A percentile compares a stretch with the other conserved stretches of the same genome.
phyloP scores from a whole-genome alignment of 2,329 filamentous ascomycete species.

The Cercospora nicotianae region DNA sequence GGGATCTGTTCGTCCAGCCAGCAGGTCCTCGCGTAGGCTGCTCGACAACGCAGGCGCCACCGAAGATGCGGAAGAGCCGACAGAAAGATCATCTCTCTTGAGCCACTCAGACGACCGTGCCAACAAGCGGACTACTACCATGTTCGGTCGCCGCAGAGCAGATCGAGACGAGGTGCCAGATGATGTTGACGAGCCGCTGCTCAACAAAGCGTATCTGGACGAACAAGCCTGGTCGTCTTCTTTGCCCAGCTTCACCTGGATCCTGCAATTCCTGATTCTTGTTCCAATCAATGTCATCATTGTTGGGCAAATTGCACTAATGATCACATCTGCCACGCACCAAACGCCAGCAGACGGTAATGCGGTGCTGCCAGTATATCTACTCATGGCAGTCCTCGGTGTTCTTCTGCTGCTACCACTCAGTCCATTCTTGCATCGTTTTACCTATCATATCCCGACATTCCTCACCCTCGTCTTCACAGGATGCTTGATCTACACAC shows the following conservation, averaged over 20 bases:
- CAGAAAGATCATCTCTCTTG: constrained; percentile 59
- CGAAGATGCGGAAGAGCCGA: constrained; percentile 38
- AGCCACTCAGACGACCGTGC: constrained; percentile 44
- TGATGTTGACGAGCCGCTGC: constrained; percentile 33
- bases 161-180: constrained; percentile 38
- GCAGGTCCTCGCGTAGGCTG: constrained; percentile 32
- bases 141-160: constrained; percentile 49
- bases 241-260: constrained; percentile 82
- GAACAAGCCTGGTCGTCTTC: constrained; percentile 85
- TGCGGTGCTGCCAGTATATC: constrained; percentile 67
- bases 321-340: constrained; percentile 68
- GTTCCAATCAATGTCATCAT: constrained; percentile 77
- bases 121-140: constrained; percentile 26
- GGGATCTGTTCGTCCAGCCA: constrained; percentile 31
- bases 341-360: constrained; percentile 87
- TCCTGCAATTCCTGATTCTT: constrained; percentile 78
- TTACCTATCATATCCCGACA: constrained; percentile 77
- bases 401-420: constrained; percentile 73
- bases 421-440: constrained; percentile 81
- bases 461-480: constrained; percentile 72
- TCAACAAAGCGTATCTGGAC: constrained; percentile 55
- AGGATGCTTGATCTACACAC: constrained; percentile 80
- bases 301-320: constrained; percentile 71
- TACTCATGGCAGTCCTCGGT: constrained; percentile 66
- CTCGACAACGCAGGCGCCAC: constrained; percentile 22